These are phyloP conservation scores for Nitzschia putrida DNA, from an alignment of 108 stramenopile genomes.

Conservation along the genomic window DNA sequence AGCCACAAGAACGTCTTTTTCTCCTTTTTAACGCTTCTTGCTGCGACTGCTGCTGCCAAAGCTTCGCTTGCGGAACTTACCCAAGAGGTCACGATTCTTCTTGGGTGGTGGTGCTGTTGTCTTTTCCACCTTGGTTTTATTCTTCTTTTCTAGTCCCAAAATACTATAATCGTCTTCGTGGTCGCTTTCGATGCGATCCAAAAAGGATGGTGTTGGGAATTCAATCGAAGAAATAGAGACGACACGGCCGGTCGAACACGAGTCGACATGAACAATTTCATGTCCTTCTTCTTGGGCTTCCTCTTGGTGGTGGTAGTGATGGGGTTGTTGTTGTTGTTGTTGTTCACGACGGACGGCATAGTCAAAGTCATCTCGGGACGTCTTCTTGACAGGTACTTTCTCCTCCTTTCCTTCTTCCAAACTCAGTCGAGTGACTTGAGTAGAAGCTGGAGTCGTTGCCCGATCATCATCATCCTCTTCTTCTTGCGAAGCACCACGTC, in stretches of 20 bases:
- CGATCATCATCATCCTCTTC: background rate
- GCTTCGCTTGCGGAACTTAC: background rate
- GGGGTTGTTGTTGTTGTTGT: background rate
- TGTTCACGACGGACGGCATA: background rate
- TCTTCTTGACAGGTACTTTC: no score
- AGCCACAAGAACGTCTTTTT: no score
- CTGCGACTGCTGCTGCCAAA: no score
- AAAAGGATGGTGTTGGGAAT: conserved; percentile 12
- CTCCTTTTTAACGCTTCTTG: no score
- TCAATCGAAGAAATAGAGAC: conserved; percentile 5
- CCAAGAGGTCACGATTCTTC: background rate
- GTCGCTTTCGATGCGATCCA: background rate
- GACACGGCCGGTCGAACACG: background rate
- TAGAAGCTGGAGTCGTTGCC: background rate
- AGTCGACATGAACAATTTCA: background rate
- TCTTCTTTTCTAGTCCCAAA: conserved; percentile 7
- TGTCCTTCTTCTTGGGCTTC: background rate
- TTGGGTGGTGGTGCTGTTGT: conserved; percentile 9
- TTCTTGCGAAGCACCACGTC: background rate
- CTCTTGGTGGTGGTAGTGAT: background rate
- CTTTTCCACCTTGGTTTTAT: background rate
- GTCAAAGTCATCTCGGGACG: no score
- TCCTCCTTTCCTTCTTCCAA: background rate
- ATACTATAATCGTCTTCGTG: conserved; percentile 13
- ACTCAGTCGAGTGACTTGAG: background rate